Evolutionary conservation across 2,329 filamentous ascomycete genomes (phyloP).

Genomic region (Neobulgaria alba): DNA sequence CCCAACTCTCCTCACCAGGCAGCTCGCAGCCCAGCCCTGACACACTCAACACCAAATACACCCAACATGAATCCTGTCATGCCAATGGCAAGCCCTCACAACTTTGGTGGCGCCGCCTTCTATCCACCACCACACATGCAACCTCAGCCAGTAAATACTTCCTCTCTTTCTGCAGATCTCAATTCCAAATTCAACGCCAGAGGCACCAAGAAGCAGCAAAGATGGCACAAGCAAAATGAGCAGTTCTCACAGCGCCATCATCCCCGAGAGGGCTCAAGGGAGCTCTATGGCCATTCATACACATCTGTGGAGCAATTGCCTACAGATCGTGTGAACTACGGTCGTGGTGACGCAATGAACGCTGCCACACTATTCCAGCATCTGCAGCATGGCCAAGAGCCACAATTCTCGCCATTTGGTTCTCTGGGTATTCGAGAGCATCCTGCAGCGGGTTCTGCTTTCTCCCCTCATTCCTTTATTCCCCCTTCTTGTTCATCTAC

Average conservation of each 20-base stretch:
- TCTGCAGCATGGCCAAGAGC: constrained; percentile 9
- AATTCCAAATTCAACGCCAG: constrained; percentile 5
- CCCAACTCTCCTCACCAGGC: constrained; percentile 59
- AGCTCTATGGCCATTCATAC: constrained; percentile 21
- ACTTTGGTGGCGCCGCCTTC: constrained; percentile 46
- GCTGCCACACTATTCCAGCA: constrained; percentile 13
- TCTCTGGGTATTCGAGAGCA: not conserved
- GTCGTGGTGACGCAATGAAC: constrained; percentile 14
- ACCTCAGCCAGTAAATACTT: constrained; percentile 43
- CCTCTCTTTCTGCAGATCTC: constrained; percentile 29
- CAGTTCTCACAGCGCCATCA: constrained; percentile 21
- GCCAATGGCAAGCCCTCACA: constrained; percentile 44
- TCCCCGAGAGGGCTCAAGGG: constrained; percentile 19
- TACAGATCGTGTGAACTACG: constrained; percentile 15
- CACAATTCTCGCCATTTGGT: constrained; percentile 9
- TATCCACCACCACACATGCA: constrained; percentile 28
- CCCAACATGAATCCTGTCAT: constrained; percentile 62
- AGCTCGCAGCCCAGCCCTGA: constrained; percentile 56
- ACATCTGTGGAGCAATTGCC: constrained; percentile 15
- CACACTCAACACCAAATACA: constrained; percentile 54
- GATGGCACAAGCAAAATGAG: constrained; percentile 17
- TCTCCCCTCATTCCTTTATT: constrained; percentile 19
- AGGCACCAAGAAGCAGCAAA: constrained; percentile 12
- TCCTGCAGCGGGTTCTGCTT: constrained; percentile 13
- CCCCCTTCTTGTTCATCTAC: constrained; percentile 8